Evolutionary conservation across 805 yeast species (phyloP), one percentile per base, ranked within the genome.

Genomic region (Sugiyamaella floridensis): DNA sequence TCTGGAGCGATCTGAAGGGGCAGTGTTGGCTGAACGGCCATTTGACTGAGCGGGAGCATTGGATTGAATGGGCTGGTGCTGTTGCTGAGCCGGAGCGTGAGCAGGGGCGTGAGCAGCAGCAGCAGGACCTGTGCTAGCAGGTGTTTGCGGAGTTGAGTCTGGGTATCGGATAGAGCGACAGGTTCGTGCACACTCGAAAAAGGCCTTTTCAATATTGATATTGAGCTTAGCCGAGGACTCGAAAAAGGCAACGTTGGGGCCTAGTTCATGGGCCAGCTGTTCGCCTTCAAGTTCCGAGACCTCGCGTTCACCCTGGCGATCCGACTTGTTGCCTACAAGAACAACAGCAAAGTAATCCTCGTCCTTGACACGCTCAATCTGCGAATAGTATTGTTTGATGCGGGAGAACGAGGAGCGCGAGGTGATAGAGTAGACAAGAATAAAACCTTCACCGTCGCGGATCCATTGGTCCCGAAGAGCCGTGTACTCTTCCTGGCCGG

Each of bases 151-250:
- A 11, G 22, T n/a, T 9, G 43, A 40, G 34, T 20, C 34, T 8
- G 48, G 48, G 48, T 15, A 45, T 84, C 51, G 93, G 89, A 54
- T 86, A 77, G 20, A 95, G 81, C 73, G 86, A 89, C 70, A 88
- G 72, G 67, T 82, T 82, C 56, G 85, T 81, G 71, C 73, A 22
- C 69, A 63, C 32, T 81, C 83, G 64, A 78, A 81, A 65, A 88
- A 88, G 1, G 93, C 87, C 58, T 79, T 83, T 66, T 88, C 95
- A 45, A 90, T 96, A 63, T 93, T 90, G 61, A 86, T 80, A 60
- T 93, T 85, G 61, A 86, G 88, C 70, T 92, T 93, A 29, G 99
- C 99, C 37, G 93, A 83, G 2, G 98, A 89, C 71, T 93, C 99
- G 63, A 88, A 80, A 66, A 92, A 93, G 10, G 68, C 64, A n/a